Evolutionary conservation across 148 eudicot species (phyloP), one percentile per base, ranked within the genome.

Genomic region (Rhododendron ferrugineum): DNA sequence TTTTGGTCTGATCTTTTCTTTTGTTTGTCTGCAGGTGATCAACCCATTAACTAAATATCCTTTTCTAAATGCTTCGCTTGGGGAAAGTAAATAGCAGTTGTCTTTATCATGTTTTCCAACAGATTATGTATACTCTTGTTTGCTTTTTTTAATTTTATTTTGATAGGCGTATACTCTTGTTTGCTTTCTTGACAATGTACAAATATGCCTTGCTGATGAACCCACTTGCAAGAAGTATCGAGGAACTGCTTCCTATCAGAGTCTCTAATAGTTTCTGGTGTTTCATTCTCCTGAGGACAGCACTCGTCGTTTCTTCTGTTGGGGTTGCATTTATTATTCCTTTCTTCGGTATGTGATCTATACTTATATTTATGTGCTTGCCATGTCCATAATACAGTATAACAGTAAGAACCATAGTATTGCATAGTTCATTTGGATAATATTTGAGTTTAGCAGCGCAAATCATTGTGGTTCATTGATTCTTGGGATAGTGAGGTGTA

Each of bases 211-310:
- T 78, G 74, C 79, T 85, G 82, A 85, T 85, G 83, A 85, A 85
- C 62, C 98, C 98, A 0, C 96, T 96, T 49, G 98, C 98, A 5
- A 92, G 95, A 96, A 85, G 98, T 90, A 91, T 96, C 30, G 98
- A 96, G 92, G 98, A 96, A 89, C 79, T 96, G 93, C 91, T 94
- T 81, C 98, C 98, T 26, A 74, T 85, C 94, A 77, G 88, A 90
- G 84, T 84, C 81, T 60, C 68, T 81, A 92, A 85, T 91, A 92
- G 86, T 86, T 90, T 87, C 81, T 78, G 89, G 64, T 96, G 93
- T 85, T 87, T 96, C 18, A 88, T 96, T 74, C 92, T 94, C 86
- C 93, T 96, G 58, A 91, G 98, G 90, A 94, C 98, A 32, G 90
- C 93, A 73, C 89, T 96, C 60, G 96, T 94, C 76, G 66, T 93